These are phyloP conservation scores for Incumbomyces lentus DNA, from an alignment of 2,329 filamentous ascomycete species.

Conservation along the genomic window DNA sequence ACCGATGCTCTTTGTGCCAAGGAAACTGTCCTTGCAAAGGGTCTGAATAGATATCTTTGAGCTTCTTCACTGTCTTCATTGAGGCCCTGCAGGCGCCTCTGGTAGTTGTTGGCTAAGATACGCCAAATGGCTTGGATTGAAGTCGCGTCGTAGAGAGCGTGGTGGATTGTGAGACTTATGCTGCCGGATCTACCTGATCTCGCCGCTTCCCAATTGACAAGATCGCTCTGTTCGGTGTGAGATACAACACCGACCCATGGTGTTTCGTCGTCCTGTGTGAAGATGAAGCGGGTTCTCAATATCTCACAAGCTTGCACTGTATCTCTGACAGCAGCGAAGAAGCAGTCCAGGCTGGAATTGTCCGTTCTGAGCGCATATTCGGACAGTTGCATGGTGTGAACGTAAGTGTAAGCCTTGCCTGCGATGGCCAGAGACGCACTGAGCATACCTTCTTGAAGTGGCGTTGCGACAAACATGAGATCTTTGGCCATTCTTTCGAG, in stretches of 20 bases:
- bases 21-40: no score
- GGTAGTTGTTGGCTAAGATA: no score
- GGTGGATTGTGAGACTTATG: slow-evolving; percentile 50
- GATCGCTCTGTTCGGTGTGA: no score
- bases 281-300: neutral
- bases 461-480: neutral
- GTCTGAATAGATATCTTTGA: no score
- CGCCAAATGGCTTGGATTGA: slow-evolving; percentile 42
- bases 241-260: no score
- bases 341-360: neutral
- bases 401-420: slow-evolving; percentile 58
- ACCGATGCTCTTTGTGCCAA: no score
- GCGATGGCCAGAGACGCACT: slow-evolving; percentile 27
- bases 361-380: no score
- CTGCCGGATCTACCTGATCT: neutral
- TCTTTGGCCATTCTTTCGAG: neutral
- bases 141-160: slow-evolving; percentile 77
- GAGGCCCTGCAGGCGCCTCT: no score
- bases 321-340: slow-evolving; percentile 1
- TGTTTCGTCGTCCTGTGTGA: neutral
- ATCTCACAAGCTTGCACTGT: neutral
- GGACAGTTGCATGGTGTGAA: slow-evolving; percentile 18
- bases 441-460: no score
- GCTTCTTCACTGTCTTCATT: no score
- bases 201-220: no score